Percentiles rank a stretch among this genome's conserved stretches.
Evolutionary conservation across 2,329 filamentous ascomycete species (phyloP).

Genomic region (Sclerotinia glacialis): DNA sequence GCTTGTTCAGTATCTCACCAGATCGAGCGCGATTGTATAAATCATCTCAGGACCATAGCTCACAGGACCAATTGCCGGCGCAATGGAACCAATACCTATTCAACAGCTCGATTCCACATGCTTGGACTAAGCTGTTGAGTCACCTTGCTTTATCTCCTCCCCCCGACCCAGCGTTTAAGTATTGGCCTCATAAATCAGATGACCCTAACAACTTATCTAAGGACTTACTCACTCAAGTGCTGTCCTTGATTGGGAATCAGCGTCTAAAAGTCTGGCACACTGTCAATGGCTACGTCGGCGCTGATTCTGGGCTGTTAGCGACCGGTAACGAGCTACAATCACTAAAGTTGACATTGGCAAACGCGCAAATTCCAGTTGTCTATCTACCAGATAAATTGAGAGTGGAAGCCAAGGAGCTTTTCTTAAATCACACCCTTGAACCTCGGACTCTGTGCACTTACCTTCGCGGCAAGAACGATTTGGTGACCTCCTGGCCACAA

Average conservation of each 20-base stretch:
- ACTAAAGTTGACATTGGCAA: constrained; percentile 29
- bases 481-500: constrained; percentile 20
- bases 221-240: constrained; percentile 24
- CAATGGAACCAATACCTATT: constrained; percentile 40
- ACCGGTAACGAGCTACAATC: constrained; percentile 18
- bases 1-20: constrained; percentile 39
- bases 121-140: constrained; percentile 34
- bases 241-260: constrained; percentile 26
- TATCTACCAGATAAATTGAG: constrained; percentile 29
- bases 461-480: constrained; percentile 16
- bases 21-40: constrained; percentile 38
- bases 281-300: constrained; percentile 26
- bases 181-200: constrained; percentile 27
- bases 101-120: constrained; percentile 28
- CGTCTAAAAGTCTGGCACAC: constrained; percentile 31
- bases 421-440: constrained; percentile 21
- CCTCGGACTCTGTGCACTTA: constrained; percentile 26
- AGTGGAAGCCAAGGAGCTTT: constrained; percentile 20
- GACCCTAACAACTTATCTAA: constrained; percentile 24
- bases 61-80: constrained; percentile 31
- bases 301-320: constrained; percentile 24
- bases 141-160: constrained; percentile 23
- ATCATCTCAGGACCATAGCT: constrained; percentile 28
- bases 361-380: constrained; percentile 31
- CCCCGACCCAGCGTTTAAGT: constrained; percentile 23